Evolutionary conservation across 192 early-diverging fungal species (phyloP).

Genomic region (Backusella circina): DNA sequence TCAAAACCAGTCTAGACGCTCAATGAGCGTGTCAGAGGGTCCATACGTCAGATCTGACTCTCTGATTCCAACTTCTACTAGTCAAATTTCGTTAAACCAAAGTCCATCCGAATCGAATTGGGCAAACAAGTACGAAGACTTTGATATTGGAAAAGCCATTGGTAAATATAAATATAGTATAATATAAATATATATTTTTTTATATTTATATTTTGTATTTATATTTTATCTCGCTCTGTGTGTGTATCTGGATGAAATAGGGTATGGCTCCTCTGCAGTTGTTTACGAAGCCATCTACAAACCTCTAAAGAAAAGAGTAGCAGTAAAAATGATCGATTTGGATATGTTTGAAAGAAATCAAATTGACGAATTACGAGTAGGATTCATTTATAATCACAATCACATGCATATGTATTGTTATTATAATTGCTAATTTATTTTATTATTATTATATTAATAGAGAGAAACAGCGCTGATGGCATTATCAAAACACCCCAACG

Average conservation of each 20-base stretch:
- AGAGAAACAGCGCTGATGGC: conserved; percentile 86
- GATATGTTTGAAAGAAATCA: conserved; percentile 92
- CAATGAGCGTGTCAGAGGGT: neutral
- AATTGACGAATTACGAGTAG: conserved; percentile 83
- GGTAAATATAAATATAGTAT: conserved; percentile 15
- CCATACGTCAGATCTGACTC: neutral
- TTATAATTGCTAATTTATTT: neutral
- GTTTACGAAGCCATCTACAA: conserved; percentile 79
- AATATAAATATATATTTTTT: neutral
- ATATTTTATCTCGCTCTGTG: neutral
- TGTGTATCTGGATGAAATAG: conserved; percentile 28
- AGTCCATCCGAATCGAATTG: conserved; percentile 16
- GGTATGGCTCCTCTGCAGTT: conserved; percentile 82
- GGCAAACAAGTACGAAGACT: conserved; percentile 32
- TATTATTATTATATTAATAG: conserved; percentile 24
- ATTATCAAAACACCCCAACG: conserved; percentile 79
- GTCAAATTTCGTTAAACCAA: neutral
- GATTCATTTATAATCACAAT: neutral
- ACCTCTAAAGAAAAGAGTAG: conserved; percentile 64
- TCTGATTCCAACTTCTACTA: neutral
- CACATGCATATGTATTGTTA: neutral
- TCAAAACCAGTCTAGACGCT: neutral
- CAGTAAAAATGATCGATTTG: conserved; percentile 85
- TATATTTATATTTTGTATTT: conserved; percentile 1
- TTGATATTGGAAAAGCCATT: conserved; percentile 29